Evolutionary conservation across 805 yeast species (phyloP), one percentile per base, ranked within the genome.

Genomic region (Hanseniaspora lindneri): DNA sequence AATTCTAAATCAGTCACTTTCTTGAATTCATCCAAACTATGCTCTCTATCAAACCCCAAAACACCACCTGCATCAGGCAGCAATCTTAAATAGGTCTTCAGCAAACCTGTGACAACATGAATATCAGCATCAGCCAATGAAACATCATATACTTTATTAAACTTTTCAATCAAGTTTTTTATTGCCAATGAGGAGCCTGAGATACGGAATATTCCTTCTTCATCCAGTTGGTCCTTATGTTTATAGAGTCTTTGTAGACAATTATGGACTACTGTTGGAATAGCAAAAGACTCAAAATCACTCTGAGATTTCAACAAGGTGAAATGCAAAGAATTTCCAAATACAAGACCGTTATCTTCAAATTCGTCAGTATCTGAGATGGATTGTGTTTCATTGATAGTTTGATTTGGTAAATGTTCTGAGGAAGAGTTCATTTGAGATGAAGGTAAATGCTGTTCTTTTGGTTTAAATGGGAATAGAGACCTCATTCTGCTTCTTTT

Each of bases 151-250:
- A 73, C 69, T 11, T 61, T 68, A 59, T 87, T 84, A 66, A 83
- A 89, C 41, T 66, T 69, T 41, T 76, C 83, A 56, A 80, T 83
- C 51, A 84, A 70, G 35, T 70, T 74, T 54, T 79, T 76, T 34
- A 84, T 85, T 46, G 80, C 72, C 1, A 86, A 73, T 49, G 87
- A 82, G 32, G 94, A 84, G 3, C 97, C 97, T 63, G 88, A 84
- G 50, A 87, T 67, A 53, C 98, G 71, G 67, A 92, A 92, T 2
- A 89, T 75, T 10, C 98, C 98, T 58, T 87, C 95, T 61, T 85
- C 92, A 53, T 74, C 74, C n/a, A 80, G 68, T 17, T 16, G 16
- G 0, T 94, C 95, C 20, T 80, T 77, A 23, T 79, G 73, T 33
- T 69, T 71, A 43, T 72, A 71, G 43, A 89, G 68, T 54, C 73